Evolutionary conservation across 2,329 filamentous ascomycete species (phyloP).

Genomic region (Colletotrichum sp.): DNA sequence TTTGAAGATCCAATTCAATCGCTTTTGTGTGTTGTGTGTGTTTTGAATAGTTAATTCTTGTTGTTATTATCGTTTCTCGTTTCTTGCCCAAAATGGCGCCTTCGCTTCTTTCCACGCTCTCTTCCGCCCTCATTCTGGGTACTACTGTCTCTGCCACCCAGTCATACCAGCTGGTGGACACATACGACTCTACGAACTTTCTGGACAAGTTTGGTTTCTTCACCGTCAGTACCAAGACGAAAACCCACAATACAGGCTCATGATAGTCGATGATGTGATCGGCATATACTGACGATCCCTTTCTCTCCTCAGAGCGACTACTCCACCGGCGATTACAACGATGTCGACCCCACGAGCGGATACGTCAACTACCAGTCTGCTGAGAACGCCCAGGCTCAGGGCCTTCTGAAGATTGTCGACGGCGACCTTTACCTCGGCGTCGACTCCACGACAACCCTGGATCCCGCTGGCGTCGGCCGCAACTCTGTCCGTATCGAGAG

Average conservation of each 20-base stretch:
- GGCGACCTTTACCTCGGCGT: conserved; percentile 45
- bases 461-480: conserved; percentile 37
- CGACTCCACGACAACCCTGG: conserved; percentile 34
- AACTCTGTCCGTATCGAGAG: conserved; percentile 70
- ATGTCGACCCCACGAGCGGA: conserved; percentile 66
- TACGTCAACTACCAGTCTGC: conserved; percentile 61
- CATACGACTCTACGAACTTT: conserved; percentile 42
- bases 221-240: conserved; percentile 29
- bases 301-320: conserved; percentile 17
- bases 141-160: background rate
- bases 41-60: background rate
- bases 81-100: conserved; percentile 11
- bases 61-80: background rate
- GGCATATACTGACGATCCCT: background rate
- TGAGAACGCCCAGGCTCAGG: conserved; percentile 36
- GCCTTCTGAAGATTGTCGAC: conserved; percentile 36
- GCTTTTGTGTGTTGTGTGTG: background rate
- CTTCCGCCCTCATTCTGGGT: conserved; percentile 15
- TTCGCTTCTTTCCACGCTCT: conserved; percentile 20
- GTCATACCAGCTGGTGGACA: conserved; percentile 20
- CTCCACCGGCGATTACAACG: conserved; percentile 23
- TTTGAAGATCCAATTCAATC: background rate
- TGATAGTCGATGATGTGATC: background rate
- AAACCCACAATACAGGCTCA: background rate
- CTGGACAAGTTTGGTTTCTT: conserved; percentile 53